Evolutionary conservation across 352 stramenopile species (phyloP), one percentile per base, ranked within the genome.

Genomic region (Phytophthora crassamura): DNA sequence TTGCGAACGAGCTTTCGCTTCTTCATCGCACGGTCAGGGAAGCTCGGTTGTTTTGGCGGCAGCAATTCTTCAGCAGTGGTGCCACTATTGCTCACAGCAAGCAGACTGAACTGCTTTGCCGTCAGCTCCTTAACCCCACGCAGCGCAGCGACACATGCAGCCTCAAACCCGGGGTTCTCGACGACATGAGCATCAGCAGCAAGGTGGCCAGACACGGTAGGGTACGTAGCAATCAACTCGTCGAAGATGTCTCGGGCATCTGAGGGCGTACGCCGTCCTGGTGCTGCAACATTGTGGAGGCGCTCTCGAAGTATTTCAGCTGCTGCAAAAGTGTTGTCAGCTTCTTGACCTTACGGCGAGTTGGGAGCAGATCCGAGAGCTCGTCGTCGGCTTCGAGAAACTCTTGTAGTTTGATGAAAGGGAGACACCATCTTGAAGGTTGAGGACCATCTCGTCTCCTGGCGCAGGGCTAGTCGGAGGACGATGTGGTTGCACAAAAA

Each of bases 191-290:
- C 51, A 28, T 48, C 38, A 12, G 51, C 12, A 10, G 10, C 51
- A 5, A 49, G 35, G 16, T 59, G 22, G 38, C 16, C 30, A 1
- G 22, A 11, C 14, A 46, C n/a, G 2, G 4, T 40, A 11, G 51
- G 38, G 38, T 59, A n/a, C n/a, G n/a, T n/a, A n/a, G n/a, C n/a
- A n/a, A n/a, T n/a, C n/a, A 59, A 28, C 14, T 35, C 51, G 16
- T 59, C 51, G 28, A 42, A 59, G 14, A 59, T 38, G 22, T 59
- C 38, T 7, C 51, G 51, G 12, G 49, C 38, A 8, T 59, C 51
- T 4, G 15, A 35, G 15, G 49, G 38, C n/a, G 8, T 20, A 49
- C n/a, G 7, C 38, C 38, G 28, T 59, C 22, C 16, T 42, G 16
- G 7, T 32, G 4, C 22, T 59, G 51, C 36, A 59, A 25, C 51